These are phyloP conservation scores for Trichoderma sp. DNA, from an alignment of 2,329 filamentous ascomycete genomes.

Conservation along the genomic window DNA sequence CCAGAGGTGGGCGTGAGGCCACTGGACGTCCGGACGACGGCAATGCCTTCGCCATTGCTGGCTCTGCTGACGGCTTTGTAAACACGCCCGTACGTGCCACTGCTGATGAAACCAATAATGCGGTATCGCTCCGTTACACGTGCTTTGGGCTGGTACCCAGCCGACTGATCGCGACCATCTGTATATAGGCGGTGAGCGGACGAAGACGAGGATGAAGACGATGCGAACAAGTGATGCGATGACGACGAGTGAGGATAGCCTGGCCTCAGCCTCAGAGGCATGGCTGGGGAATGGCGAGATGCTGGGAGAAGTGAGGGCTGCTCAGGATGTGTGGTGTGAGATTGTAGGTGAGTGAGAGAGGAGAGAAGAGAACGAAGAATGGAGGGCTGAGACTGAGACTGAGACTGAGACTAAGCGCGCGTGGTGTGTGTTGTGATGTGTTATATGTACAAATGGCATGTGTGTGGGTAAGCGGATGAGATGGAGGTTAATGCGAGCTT, in stretches of 20 bases:
- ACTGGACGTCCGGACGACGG: constrained; percentile 15
- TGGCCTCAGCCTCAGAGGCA: constrained; percentile 40
- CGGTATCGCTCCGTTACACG: constrained; percentile 91
- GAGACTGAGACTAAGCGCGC: background rate
- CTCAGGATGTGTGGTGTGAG: background rate
- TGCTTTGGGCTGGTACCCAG: constrained; percentile 72
- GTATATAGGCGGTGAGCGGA: constrained; percentile 39
- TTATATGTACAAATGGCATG: background rate
- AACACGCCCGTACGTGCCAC: constrained; percentile 94
- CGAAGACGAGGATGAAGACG: constrained; percentile 24
- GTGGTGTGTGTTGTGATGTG: background rate
- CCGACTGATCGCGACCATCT: constrained; percentile 57
- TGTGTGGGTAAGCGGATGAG: background rate
- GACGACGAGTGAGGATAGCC: constrained; percentile 29
- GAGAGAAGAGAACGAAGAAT: background rate
- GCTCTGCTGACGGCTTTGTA: constrained; percentile 84
- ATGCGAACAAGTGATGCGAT: constrained; percentile 22
- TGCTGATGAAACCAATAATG: constrained; percentile 97
- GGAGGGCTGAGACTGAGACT: background rate
- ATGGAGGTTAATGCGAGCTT: constrained; percentile 13
- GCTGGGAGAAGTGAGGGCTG: background rate
- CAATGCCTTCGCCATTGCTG: background rate
- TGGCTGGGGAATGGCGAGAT: constrained; percentile 23
- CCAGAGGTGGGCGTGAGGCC: constrained; percentile 53
- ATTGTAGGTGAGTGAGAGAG: constrained; percentile 13